Conservation (phyloP, 768 basidiomycete genomes). For the Cystobasidium onofrii region DNA sequence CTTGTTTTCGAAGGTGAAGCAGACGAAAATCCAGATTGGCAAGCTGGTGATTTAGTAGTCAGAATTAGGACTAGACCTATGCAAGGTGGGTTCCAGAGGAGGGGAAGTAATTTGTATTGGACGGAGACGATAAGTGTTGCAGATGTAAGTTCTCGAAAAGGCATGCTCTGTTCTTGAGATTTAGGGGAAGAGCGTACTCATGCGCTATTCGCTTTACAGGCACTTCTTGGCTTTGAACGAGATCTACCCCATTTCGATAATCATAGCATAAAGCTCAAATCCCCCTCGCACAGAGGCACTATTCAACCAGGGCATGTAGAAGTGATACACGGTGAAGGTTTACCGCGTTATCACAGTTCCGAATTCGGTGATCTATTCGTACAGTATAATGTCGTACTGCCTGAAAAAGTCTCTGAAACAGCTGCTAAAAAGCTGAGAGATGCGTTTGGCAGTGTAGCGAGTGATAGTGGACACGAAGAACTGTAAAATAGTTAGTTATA, state of each 20-base stretch:
- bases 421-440: constrained; percentile 5
- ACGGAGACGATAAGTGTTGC: constrained; percentile 80
- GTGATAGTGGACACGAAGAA: background rate
- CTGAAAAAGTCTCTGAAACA: constrained; percentile 56
- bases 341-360: constrained; percentile 61
- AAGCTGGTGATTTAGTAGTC: constrained; percentile 84
- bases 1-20: constrained; percentile 92
- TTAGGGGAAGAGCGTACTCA: no score
- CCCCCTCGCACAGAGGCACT: constrained; percentile 63
- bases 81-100: constrained; percentile 74
- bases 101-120: constrained; percentile 86
- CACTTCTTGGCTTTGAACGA: constrained; percentile 88
- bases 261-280: constrained; percentile 52
- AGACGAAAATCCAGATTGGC: constrained; percentile 93
- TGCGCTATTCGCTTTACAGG: constrained; percentile 52
- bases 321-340: constrained; percentile 75
- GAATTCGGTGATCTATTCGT: constrained; percentile 71
- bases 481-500: background rate
- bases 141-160: constrained; percentile 57
- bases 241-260: constrained; percentile 90
- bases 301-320: constrained; percentile 93
- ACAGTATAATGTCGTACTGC: constrained; percentile 87
- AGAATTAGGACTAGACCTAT: constrained; percentile 69
- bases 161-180: no score
- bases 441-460: background rate